Evolutionary conservation across 2,329 filamentous ascomycete genomes (phyloP), one percentile per base, ranked within the genome.

Genomic region (Pezicula carpinea): DNA sequence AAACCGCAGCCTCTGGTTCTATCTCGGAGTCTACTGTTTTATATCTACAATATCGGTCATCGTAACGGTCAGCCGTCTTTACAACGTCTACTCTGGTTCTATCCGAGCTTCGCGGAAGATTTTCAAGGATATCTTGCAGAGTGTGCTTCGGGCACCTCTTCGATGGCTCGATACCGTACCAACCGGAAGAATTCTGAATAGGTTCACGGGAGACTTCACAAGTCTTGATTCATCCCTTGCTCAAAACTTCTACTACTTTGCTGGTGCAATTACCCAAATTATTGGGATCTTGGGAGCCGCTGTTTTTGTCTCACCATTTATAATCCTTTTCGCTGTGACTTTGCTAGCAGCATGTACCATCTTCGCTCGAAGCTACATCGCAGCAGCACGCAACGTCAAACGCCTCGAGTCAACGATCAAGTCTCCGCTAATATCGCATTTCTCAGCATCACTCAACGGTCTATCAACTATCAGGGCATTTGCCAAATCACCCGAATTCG

Each of bases 161-260:
- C 74, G 85, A 47, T 90, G 85, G 85, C 72, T 91, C 19, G 87
- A 91, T 59, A 89, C 85, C 0, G 82, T 88, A 0, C 87, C 87
- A 0, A 73, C 87, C 1, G 87, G 87, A 5, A 77, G 86, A 34
- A 77, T 91, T 26, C 70, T 90, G 26, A 91, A 91, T 65, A 76
- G 87, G 1, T 88, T 90, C 63, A 87, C 85, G 0, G 74, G 82
- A 5, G 87, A 91, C 64, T 89, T 91, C 63, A 79, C 82, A 54
- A 74, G 79, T 39, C 76, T 90, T 43, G 87, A 91, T 65, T 82
- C 77, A 7, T 73, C 77, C 21, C 69, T 89, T 40, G 77, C 80
- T 7, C 75, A 78, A 53, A 77, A 84, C 35, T 63, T 88, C 49
- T 75, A 74, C 4, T 79, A 82, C 52, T 73, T 80, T 36, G 66